Base-by-base conservation (phyloP, 257 asterid species). In the Phtheirospermum japonicum region DNA sequence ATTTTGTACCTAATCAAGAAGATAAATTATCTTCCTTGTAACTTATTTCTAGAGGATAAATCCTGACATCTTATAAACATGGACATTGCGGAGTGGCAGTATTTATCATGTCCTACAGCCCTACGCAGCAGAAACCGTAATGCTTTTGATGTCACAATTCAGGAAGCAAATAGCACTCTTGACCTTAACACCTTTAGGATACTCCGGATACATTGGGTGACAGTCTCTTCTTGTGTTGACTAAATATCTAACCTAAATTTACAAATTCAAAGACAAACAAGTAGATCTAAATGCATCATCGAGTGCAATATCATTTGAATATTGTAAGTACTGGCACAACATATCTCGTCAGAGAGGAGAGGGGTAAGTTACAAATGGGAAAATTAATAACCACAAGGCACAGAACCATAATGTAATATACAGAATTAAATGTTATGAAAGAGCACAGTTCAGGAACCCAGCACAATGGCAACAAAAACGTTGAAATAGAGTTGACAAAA, bases 241-340 rank as follows among this genome's bases (percentile, higher is more conserved):
- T 62, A 42, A 23, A 53, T 23, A 59, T 34, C 30, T 20, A 23
- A 40, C 6, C 20, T n/a, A 39, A 58, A 50, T 17, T 51, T 9
- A 40, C 39, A 30, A 48, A 37, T 14, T 36, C 46, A 33, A 53
- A 36, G 20, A 53, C 48, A 37, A 40, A 12, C 7, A 20, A 23
- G 46, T 14, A 51, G 60, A 60, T 54, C 57, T 17, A 23, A 60
- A 53, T 55, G 55, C 33, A 63, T 23, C 63, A 50, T 23, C 53
- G 30, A 52, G 37, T 33, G 31, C 11, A 9, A 23, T 7, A 52
- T 61, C 51, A 32, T 39, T 30, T 53, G 16, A 45, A 53, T 31
- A 46, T n/a, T 46, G 57, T 14, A 57, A 70, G 57, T 62, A 28
- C 57, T 23, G 30, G 53, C 34, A 60, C 28, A 6, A 60, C 53